Evolutionary conservation across 352 stramenopile species (phyloP).

Genomic region (Peronospora destructor): DNA sequence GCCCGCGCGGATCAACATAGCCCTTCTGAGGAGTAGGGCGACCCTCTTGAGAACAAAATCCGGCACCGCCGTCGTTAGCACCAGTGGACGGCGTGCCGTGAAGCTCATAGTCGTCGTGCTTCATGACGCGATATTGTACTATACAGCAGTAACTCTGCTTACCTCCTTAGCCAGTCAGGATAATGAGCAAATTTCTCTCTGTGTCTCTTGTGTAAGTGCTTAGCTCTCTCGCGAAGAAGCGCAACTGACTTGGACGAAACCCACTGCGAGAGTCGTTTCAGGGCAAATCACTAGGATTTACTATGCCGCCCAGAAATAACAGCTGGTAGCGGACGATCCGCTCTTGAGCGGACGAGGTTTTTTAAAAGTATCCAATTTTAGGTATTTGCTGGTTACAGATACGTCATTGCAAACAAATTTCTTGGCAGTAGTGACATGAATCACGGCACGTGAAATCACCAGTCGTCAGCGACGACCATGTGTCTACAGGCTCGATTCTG

Average conservation of each 20-base stretch:
- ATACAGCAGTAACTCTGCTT: slow-evolving; percentile 6
- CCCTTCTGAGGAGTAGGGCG: slow-evolving; percentile 44
- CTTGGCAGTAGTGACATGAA: background rate
- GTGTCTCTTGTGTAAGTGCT: slow-evolving; percentile 9
- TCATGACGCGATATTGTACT: slow-evolving; percentile 17
- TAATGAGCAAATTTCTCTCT: slow-evolving; percentile 2
- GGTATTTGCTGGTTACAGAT: too few relatives aligned
- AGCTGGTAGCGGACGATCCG: slow-evolving; percentile 7
- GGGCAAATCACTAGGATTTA: slow-evolving; percentile 11
- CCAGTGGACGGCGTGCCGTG: slow-evolving; percentile 49
- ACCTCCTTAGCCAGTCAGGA: background rate
- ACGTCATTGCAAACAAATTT: background rate
- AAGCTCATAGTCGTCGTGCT: slow-evolving; percentile 52
- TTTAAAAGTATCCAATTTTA: slow-evolving; percentile 19
- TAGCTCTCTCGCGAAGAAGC: slow-evolving; percentile 28
- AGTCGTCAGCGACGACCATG: background rate
- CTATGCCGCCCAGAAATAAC: slow-evolving; percentile 3
- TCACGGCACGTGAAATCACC: background rate
- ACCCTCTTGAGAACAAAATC: slow-evolving; percentile 44
- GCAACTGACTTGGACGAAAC: slow-evolving; percentile 28
- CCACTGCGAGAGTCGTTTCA: slow-evolving; percentile 19
- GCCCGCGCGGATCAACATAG: slow-evolving; percentile 61
- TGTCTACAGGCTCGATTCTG: background rate
- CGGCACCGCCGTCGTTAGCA: slow-evolving; percentile 39
- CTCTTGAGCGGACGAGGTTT: slow-evolving; percentile 20